phyloP scores from a whole-genome alignment of 352 stramenopile genomes.

The Pythium biforme region DNA sequence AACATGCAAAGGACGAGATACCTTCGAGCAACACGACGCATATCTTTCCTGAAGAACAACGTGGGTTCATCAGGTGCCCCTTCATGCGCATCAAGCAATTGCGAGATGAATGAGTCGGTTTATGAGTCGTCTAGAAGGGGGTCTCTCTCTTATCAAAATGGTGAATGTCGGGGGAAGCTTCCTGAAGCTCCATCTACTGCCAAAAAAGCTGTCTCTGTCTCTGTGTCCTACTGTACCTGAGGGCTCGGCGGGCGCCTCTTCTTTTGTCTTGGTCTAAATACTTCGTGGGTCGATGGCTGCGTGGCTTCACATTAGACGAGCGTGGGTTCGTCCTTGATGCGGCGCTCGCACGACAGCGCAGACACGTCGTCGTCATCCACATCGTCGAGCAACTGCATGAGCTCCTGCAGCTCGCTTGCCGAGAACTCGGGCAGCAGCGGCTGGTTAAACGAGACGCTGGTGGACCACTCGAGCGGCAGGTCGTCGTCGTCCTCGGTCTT shows the following conservation, averaged over 20 bases:
- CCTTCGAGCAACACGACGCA: not conserved
- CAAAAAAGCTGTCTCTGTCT: not conserved
- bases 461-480: constrained; percentile 3
- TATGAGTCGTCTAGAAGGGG: not conserved
- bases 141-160: not conserved
- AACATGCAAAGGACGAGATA: no score
- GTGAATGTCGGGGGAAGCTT: not conserved
- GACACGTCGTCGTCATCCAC: not conserved
- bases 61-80: not conserved
- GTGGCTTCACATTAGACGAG: not conserved
- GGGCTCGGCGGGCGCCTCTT: no score
- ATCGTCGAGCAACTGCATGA: constrained; percentile 14
- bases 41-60: not conserved
- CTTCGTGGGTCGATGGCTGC: not conserved
- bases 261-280: constrained; percentile 12
- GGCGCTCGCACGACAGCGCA: not conserved
- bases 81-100: not conserved
- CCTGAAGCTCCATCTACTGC: constrained; percentile 9
- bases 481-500: constrained; percentile 10
- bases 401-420: constrained; percentile 14
- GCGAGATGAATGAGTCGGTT: not conserved
- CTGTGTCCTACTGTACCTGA: constrained; percentile 3
- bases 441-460: not conserved
- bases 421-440: constrained; percentile 12
- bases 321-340: constrained; percentile 10